Base-by-base conservation (phyloP, 163 green algal species). In the Scenedesmus sp. region DNA sequence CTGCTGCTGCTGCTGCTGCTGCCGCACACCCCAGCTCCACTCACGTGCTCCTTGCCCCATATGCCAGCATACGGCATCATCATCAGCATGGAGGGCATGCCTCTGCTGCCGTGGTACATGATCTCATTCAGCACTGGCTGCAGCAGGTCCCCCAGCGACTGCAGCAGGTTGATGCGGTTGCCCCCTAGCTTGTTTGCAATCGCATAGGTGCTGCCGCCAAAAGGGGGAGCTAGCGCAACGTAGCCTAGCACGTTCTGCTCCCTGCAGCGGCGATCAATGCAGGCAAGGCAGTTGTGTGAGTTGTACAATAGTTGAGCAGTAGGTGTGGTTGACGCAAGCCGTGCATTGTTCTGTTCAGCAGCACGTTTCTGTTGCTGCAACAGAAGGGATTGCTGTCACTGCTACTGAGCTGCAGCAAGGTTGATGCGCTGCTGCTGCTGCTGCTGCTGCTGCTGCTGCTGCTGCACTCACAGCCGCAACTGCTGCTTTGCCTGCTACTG, bases 101-200 rank as follows among this genome's bases (percentile, higher is more conserved):
- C 87, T 3, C 76, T 20, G 8, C 76, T 87, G 57, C 87, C 87
- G 12, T 91, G 59, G 59, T 91, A 91, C 7, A 86, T 79, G 4
- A 91, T 34, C 59, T 91, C 87, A n/a, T 91, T 86, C 23, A 91
- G 5, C 2, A 91, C 7, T 54, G 87, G 87, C 87, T 91, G 87
- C 10, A 91, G 46, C 67, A 91, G 59, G 26, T 87, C 60, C 12
- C 87, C 87, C n/a, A 91, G 76, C 4, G 52, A 59, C 23, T 87
- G 55, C 56, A 91, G 76, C 56, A 91, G 70, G 26, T 91, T 87
- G 76, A 91, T 60, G 7, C 55, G 83, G 59, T 87, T 91, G 56
- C 87, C 87, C 0, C 87, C 87, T 13, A 91, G 87, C 70, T 91
- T 91, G 87, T 66, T 91, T 5, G 87, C 87, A 55, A 91, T 91